Evolutionary conservation across 1,284 basidiomycete genomes (phyloP).

Genomic region (Trametes hirsuta): DNA sequence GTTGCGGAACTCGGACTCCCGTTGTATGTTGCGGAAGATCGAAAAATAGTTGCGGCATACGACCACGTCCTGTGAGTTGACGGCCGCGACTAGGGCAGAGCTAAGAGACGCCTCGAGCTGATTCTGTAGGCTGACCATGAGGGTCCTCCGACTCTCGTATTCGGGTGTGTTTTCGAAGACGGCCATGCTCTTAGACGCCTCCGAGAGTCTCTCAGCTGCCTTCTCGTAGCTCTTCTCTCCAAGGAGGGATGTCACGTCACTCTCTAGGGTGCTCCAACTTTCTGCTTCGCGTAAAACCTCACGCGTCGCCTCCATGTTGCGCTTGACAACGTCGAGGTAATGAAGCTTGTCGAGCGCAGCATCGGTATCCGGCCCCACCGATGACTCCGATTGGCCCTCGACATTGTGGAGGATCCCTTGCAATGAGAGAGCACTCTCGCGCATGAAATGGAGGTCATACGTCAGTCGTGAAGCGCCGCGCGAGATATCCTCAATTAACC

Average conservation of each 20-base stretch:
- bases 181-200: conserved; percentile 85
- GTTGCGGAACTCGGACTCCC: conserved; percentile 88
- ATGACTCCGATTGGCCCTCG: conserved; percentile 51
- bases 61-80: conserved; percentile 73
- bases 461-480: conserved; percentile 85
- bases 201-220: conserved; percentile 86
- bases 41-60: conserved; percentile 79
- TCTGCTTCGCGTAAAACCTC: conserved; percentile 90
- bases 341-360: conserved; percentile 74
- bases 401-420: conserved; percentile 65
- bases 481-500: conserved; percentile 87
- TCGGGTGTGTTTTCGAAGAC: conserved; percentile 90
- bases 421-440: conserved; percentile 82
- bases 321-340: conserved; percentile 81
- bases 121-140: conserved; percentile 91
- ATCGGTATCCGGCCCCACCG: conserved; percentile 56
- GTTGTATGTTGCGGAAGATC: conserved; percentile 88
- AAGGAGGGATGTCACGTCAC: conserved; percentile 84
- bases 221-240: conserved; percentile 79
- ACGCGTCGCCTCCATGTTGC: conserved; percentile 83
- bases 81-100: conserved; percentile 82
- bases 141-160: conserved; percentile 80
- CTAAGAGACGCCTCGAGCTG: conserved; percentile 90
- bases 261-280: conserved; percentile 92
- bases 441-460: conserved; percentile 95